phyloP scores from a whole-genome alignment of 139 green algal species.

The Nannochloris sp. region DNA sequence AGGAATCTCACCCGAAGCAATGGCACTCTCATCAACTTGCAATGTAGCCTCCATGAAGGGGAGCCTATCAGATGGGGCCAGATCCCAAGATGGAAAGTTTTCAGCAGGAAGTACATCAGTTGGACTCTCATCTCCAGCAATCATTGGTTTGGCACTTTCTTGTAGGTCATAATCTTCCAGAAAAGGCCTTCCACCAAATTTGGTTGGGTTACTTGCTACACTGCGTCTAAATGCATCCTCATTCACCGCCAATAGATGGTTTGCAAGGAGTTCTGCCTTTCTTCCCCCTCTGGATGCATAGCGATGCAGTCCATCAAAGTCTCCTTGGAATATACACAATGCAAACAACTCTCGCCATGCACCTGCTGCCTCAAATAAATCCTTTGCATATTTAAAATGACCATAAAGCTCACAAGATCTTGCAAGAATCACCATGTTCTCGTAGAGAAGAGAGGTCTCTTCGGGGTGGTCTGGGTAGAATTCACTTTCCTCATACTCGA shows the following conservation, averaged over 20 bases:
- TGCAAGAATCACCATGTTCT: constrained; percentile 24
- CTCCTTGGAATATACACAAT: constrained; percentile 43
- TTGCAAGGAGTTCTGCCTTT: constrained; percentile 22
- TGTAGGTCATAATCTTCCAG: constrained; percentile 16
- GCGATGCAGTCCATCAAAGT: constrained; percentile 32
- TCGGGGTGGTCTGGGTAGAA: constrained; percentile 26
- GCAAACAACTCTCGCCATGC: constrained; percentile 39
- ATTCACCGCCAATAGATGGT: constrained; percentile 35
- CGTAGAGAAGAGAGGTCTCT: constrained; percentile 15
- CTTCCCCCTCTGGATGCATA: constrained; percentile 15
- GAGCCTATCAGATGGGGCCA: constrained; percentile 23
- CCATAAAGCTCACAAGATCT: constrained; percentile 34
- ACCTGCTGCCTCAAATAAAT: constrained; percentile 31
- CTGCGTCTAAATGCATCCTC: constrained; percentile 25
- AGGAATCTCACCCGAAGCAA: neutral
- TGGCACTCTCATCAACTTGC: constrained; percentile 3
- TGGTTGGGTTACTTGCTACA: constrained; percentile 4
- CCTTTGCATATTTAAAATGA: constrained; percentile 23
- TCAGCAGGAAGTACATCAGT: neutral
- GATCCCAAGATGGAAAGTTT: constrained; percentile 3
- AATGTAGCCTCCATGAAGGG: constrained; percentile 32
- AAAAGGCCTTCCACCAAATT: constrained; percentile 18
- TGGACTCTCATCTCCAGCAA: neutral
- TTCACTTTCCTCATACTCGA: constrained; percentile 25
- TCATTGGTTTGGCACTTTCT: neutral